Evolutionary conservation across 106 monocot species (phyloP).

Genomic region (Narthecium ossifragum): DNA sequence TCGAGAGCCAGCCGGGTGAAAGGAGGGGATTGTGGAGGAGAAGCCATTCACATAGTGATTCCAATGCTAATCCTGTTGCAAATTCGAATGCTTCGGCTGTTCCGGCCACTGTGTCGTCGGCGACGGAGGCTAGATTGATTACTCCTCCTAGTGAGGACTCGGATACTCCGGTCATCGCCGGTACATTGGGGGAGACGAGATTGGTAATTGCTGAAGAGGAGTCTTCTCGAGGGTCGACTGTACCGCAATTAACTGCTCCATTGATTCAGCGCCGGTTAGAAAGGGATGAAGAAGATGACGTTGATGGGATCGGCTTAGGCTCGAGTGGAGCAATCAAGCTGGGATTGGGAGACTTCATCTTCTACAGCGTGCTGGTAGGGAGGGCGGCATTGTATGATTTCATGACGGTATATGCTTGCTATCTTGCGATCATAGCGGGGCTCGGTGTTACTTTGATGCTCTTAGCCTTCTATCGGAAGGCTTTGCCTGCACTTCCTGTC

Average conservation of each 20-base stretch:
- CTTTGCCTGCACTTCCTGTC: conserved; percentile 91
- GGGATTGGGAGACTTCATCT: conserved; percentile 96
- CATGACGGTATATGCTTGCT: conserved; percentile 94
- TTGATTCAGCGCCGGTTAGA: conserved; percentile 19
- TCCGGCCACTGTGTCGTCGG: no score
- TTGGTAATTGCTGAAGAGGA: conserved; percentile 16
- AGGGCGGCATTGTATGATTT: conserved; percentile 83
- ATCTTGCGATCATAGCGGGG: conserved; percentile 90
- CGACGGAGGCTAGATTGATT: no score
- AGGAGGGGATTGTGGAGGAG: conserved; percentile 40
- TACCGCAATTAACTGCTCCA: conserved; percentile 24
- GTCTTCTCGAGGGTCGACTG: conserved; percentile 7
- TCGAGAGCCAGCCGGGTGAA: conserved; percentile 11
- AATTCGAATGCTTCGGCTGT: no score
- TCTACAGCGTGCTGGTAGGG: conserved; percentile 92
- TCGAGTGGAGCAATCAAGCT: conserved; percentile 86
- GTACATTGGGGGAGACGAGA: conserved; percentile 16
- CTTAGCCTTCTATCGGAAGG: conserved; percentile 64
- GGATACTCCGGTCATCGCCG: no score
- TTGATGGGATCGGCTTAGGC: conserved; percentile 67
- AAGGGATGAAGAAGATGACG: conserved; percentile 14
- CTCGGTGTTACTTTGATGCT: conserved; percentile 78
- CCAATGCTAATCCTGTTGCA: not conserved
- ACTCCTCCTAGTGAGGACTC: conserved; percentile 2
- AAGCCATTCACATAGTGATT: not conserved